These are phyloP conservation scores for Lachnellula arida DNA, from an alignment of 2,329 filamentous ascomycete genomes.

Conservation along the genomic window DNA sequence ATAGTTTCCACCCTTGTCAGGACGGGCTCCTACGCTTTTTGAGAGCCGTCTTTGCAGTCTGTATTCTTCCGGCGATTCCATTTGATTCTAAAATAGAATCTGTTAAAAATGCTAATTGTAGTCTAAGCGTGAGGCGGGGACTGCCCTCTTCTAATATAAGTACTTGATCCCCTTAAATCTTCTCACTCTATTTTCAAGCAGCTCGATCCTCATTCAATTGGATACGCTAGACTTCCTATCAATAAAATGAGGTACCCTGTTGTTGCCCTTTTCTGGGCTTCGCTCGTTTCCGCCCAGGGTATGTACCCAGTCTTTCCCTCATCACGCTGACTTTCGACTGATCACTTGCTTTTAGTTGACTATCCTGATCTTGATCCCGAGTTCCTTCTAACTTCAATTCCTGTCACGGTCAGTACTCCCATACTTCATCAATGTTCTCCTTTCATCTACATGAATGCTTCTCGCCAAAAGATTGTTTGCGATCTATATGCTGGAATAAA, in stretches of 20 bases:
- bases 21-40: too few species aligned
- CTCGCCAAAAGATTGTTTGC: not conserved
- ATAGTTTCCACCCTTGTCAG: too few species aligned
- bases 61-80: not conserved
- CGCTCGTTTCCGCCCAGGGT: slow-evolving; percentile 1
- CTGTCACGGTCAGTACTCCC: slow-evolving; percentile 6
- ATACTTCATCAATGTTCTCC: not conserved
- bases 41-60: too few species aligned
- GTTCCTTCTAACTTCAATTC: not conserved
- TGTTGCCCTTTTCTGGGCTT: not conserved
- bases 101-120: not conserved
- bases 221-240: not conserved
- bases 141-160: not conserved
- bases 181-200: not conserved
- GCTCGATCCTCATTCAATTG: not conserved
- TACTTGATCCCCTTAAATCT: not conserved
- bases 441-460: not conserved
- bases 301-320: not conserved
- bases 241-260: slow-evolving; percentile 1
- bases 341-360: not conserved
- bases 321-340: not conserved
- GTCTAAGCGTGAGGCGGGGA: not conserved
- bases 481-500: not conserved
- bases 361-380: not conserved
- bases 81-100: not conserved